Evolutionary conservation across 495 filamentous ascomycete species (phyloP), one percentile per base, ranked within the genome.

Genomic region (Penicillium herquei): DNA sequence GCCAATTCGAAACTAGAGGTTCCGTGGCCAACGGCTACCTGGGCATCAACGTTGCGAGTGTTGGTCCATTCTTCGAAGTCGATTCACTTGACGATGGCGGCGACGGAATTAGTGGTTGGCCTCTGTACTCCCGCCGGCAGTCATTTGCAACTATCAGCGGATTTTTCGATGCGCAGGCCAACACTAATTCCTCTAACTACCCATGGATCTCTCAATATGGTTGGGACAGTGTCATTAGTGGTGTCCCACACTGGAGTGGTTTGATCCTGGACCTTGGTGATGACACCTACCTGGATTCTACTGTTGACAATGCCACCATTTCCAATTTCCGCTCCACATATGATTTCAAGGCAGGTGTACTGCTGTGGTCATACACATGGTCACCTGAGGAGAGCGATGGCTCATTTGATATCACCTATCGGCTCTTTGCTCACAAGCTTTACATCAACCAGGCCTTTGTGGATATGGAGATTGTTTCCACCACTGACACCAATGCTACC

Each of bases 61-160:
- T 76, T 7, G 87, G 87, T 1, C 87, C 87, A 0, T 89, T 90
- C 70, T 89, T 88, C 63, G 87, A 89, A 55, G 61, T 81, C 11
- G 86, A 89, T 66, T 70, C 69, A 5, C 73, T 72, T 0, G 69
- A 71, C 3, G 68, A 76, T 30, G 63, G 59, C 41, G 71, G 70
- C 13, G 78, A 80, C 51, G 79, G 80, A 26, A 84, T 86, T 64
- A 87, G 83, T 59, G 89, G 88, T 6, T 92, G 89, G 89, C 89
- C 89, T 7, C 67, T 92, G 13, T 89, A 84, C 70, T 75, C 84
- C 43, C 65, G 76, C 7, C 76, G 89, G 12, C 85, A 89, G 62
- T 81, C 85, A 1, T 90, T 92, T 65, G 84, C 86, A 4, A 90
- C 87, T 0, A 81, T 92, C 52, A 79, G 83, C 39, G 89, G 89